phyloP scores from a whole-genome alignment of 768 basidiomycete species.

The Candolleomyces aberdarensis region DNA sequence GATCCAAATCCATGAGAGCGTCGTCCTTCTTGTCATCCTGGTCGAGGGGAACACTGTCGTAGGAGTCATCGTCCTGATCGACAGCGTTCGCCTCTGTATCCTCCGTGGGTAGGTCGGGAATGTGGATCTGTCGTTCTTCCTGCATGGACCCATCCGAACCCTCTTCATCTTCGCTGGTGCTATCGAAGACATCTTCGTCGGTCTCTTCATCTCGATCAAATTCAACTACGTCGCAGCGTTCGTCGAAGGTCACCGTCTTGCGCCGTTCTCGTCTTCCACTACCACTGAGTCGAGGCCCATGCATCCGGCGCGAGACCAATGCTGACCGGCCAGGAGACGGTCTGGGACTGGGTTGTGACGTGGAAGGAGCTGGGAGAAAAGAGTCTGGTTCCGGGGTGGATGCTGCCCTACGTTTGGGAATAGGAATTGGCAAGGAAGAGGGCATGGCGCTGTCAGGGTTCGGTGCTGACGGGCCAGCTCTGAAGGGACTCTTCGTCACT shows the following conservation, averaged over 20 bases:
- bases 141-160: slow-evolving; percentile 1
- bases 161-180: slow-evolving; percentile 20
- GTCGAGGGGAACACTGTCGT: slow-evolving; percentile 43
- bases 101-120: slow-evolving; percentile 5
- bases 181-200: slow-evolving; percentile 25
- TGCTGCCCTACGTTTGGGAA: not conserved
- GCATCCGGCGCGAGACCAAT: slow-evolving; percentile 68
- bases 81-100: slow-evolving; percentile 5
- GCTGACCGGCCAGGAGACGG: slow-evolving; percentile 62
- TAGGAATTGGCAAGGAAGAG: slow-evolving; percentile 18
- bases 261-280: slow-evolving; percentile 51
- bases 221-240: slow-evolving; percentile 79
- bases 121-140: slow-evolving; percentile 24
- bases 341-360: slow-evolving; percentile 18
- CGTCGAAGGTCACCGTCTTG: slow-evolving; percentile 80
- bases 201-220: slow-evolving; percentile 56
- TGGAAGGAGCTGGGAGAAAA: slow-evolving; percentile 17
- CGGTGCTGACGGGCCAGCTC: slow-evolving; percentile 22
- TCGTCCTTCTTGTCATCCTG: slow-evolving; percentile 37
- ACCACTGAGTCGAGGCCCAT: slow-evolving; percentile 67
- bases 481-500: slow-evolving; percentile 83
- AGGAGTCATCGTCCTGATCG: slow-evolving; percentile 32
- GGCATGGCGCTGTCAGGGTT: slow-evolving; percentile 26
- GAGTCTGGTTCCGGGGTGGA: slow-evolving; percentile 13
- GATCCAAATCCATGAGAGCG: slow-evolving; percentile 35